Evolutionary conservation across 768 basidiomycete species (phyloP), one percentile per base, ranked within the genome.

Genomic region (Termitomyces sp.): DNA sequence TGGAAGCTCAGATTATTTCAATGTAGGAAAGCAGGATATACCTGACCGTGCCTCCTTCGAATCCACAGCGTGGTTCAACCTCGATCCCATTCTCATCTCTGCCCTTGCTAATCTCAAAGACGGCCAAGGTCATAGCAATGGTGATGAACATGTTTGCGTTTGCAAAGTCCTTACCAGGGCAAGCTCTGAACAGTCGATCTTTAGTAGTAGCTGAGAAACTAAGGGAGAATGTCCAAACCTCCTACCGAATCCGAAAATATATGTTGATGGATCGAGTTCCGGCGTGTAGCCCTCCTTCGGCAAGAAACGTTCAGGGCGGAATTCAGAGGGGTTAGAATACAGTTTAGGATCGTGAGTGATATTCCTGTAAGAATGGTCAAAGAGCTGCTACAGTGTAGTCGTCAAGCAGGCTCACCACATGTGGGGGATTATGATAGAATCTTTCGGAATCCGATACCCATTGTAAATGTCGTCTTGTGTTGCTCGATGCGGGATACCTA

Each of bases 211-310:
- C 18, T 48, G 18, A 32, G 10, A 48, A 32, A 47, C 26, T 16
- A 13, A 52, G 22, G 45, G 20, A 6, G 9, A 55, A 43, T 2
- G 1, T 18, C 32, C n/a, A 22, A 45, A 67, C 68, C 79, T 71
- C 63, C 80, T 65, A 8, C 80, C 79, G 48, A 78, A 81, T 1
- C 79, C 79, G 49, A 78, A 81, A 48, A 74, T 73, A 44, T 74
- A 70, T 0, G 61, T 67, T 22, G 70, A 71, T 2, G 76, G 72
- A 51, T 78, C 76, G 2, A 52, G 54, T 55, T 76, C 70, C 3
- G 72, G 67, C 26, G 62, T 52, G 2, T 55, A 26, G 8, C 60
- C 55, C 5, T 62, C 45, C 18, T 30, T 46, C 2, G 32, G 5
- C n/a, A 79, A 61, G 67, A 72, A 79, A 5, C 77, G 72, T 28